Percentiles rank a stretch among this genome's conserved stretches.
phyloP scores from a whole-genome alignment of 768 basidiomycete species.

The Tulasnella calospora region DNA sequence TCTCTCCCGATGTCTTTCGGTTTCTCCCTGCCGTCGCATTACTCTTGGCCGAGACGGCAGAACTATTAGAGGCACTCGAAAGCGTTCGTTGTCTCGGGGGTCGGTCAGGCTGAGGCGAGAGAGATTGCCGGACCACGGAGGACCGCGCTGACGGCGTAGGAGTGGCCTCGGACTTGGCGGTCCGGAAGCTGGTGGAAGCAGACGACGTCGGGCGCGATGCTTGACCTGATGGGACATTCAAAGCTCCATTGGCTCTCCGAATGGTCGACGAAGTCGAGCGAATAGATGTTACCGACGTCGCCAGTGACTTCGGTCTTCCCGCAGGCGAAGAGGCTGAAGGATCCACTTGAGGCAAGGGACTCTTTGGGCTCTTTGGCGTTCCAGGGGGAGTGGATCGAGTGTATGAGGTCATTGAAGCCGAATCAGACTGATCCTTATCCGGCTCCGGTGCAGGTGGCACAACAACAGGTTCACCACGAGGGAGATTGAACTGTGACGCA shows the following conservation, averaged over 20 bases:
- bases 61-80: slow-evolving; percentile 6
- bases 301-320: slow-evolving; percentile 32
- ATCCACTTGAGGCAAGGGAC: slow-evolving; percentile 9
- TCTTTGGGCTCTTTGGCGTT: neutral
- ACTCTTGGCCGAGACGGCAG: slow-evolving; percentile 20
- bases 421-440: neutral
- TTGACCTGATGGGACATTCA: neutral
- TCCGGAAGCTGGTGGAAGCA: slow-evolving; percentile 4
- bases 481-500: neutral
- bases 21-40: slow-evolving; percentile 9
- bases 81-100: neutral
- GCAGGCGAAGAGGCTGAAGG: slow-evolving; percentile 7
- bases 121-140: neutral
- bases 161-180: neutral
- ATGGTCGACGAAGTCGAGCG: slow-evolving; percentile 41
- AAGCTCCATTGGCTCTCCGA: slow-evolving; percentile 28
- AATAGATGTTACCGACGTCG: slow-evolving; percentile 39
- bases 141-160: slow-evolving; percentile 9
- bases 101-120: neutral
- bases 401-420: slow-evolving; percentile 10
- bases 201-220: neutral
- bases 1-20: neutral
- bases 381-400: slow-evolving; percentile 15
- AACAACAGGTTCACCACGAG: neutral
- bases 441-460: neutral